Conservation (phyloP, 2,329 filamentous ascomycete species). For the Colletotrichum destructivum region DNA sequence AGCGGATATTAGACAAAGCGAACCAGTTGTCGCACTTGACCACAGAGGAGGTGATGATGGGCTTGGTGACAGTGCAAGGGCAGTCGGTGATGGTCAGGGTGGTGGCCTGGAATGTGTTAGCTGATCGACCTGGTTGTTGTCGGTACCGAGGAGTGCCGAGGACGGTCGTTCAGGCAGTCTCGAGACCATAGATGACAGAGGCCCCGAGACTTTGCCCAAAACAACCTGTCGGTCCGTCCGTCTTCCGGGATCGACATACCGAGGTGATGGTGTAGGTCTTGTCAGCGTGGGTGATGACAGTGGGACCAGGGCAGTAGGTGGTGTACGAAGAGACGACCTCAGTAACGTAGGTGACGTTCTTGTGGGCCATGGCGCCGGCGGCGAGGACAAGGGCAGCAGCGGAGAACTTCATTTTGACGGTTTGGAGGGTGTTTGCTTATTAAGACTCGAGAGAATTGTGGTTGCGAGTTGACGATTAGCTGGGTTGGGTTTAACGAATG, state of each 20-base stretch:
- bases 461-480: slow-evolving; percentile 52
- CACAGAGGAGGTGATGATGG: slow-evolving; percentile 66
- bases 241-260: slow-evolving; percentile 24
- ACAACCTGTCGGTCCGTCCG: background rate
- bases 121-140: slow-evolving; percentile 46
- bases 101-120: slow-evolving; percentile 64
- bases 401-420: slow-evolving; percentile 77
- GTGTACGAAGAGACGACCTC: slow-evolving; percentile 76
- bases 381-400: slow-evolving; percentile 67
- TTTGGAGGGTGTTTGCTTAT: slow-evolving; percentile 54
- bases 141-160: background rate
- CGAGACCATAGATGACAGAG: slow-evolving; percentile 40
- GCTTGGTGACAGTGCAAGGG: slow-evolving; percentile 78
- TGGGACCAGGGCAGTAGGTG: slow-evolving; percentile 81
- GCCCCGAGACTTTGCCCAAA: slow-evolving; percentile 51
- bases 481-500: slow-evolving; percentile 64
- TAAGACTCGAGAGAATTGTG: slow-evolving; percentile 50
- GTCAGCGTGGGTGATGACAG: slow-evolving; percentile 73
- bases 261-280: slow-evolving; percentile 78
- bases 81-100: slow-evolving; percentile 81
- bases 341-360: slow-evolving; percentile 72
- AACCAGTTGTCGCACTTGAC: slow-evolving; percentile 71
- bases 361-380: slow-evolving; percentile 60
- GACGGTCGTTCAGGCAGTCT: background rate
- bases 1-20: background rate